Conservation (phyloP, 495 filamentous ascomycete genomes). For the Aspergillus ellipticus region DNA sequence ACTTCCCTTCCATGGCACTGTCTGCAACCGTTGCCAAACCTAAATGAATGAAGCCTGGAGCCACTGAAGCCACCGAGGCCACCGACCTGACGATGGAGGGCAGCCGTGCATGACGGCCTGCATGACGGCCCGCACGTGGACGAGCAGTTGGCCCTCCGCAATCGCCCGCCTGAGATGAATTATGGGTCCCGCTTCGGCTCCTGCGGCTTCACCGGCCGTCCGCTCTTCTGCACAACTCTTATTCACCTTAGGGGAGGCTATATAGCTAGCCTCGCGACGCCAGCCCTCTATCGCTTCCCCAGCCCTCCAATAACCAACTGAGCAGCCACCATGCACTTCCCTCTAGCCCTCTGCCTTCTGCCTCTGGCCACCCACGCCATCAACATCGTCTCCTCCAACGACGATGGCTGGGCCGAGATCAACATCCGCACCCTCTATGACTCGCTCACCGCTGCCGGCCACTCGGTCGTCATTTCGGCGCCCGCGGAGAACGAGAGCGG, state of each 20-base stretch:
- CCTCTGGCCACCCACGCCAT: conserved; percentile 30
- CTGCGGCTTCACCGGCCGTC: neutral
- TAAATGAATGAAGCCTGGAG: neutral
- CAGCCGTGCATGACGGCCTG: neutral
- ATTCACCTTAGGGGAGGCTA: neutral
- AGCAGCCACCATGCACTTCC: conserved; percentile 11
- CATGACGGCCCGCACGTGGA: neutral
- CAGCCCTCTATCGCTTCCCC: neutral
- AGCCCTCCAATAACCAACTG: neutral
- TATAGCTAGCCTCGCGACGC: neutral
- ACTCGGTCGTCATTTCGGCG: conserved; percentile 58
- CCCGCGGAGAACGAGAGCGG: conserved; percentile 66
- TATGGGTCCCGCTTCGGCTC: neutral
- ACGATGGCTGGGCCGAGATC: conserved; percentile 69
- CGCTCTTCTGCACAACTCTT: neutral
- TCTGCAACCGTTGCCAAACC: too few species aligned
- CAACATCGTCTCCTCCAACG: conserved; percentile 63
- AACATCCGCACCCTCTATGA: conserved; percentile 58
- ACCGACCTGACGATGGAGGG: too few species aligned
- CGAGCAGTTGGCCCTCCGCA: neutral
- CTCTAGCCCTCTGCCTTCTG: conserved; percentile 10
- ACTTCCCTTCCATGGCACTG: too few species aligned
- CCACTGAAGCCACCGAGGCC: neutral
- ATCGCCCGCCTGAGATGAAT: too few species aligned
- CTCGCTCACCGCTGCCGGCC: conserved; percentile 47